Conservation (phyloP, 2,329 filamentous ascomycete species). For the Mycocentrospora acerina region DNA sequence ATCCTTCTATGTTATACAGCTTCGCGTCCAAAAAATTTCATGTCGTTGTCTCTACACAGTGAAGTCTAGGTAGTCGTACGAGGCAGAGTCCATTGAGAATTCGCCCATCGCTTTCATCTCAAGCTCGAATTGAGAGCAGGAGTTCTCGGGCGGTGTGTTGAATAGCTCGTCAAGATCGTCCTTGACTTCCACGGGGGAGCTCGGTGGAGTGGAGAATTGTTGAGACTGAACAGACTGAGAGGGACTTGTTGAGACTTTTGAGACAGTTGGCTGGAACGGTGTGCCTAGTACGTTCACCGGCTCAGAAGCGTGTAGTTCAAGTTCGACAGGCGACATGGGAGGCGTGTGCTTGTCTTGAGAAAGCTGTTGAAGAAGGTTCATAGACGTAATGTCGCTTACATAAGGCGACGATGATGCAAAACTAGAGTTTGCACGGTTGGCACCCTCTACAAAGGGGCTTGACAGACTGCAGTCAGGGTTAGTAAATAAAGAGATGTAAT, state of each 20-base stretch:
- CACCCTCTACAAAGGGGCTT: slow-evolving; percentile 30
- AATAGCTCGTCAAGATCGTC: slow-evolving; percentile 40
- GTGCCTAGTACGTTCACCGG: slow-evolving; percentile 18
- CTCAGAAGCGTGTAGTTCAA: slow-evolving; percentile 28
- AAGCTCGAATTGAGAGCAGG: slow-evolving; percentile 41
- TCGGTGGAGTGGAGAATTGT: slow-evolving; percentile 41
- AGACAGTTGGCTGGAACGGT: slow-evolving; percentile 23
- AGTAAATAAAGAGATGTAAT: slow-evolving; percentile 9
- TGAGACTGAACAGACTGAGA: slow-evolving; percentile 39
- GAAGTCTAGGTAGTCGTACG: slow-evolving; percentile 41
- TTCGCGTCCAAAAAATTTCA: slow-evolving; percentile 6
- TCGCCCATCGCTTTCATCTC: slow-evolving; percentile 43
- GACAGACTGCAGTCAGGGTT: slow-evolving; percentile 30
- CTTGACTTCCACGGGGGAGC: slow-evolving; percentile 36
- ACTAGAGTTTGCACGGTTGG: slow-evolving; percentile 21
- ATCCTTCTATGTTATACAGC: slow-evolving; percentile 33
- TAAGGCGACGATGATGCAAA: slow-evolving; percentile 33
- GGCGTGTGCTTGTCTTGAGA: slow-evolving; percentile 39
- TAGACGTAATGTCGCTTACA: slow-evolving; percentile 30
- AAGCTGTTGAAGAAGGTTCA: slow-evolving; percentile 40
- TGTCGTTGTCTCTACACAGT: slow-evolving; percentile 22
- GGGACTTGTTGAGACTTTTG: slow-evolving; percentile 34
- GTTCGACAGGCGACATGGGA: slow-evolving; percentile 40
- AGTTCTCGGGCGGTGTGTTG: slow-evolving; percentile 29
- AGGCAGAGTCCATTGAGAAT: slow-evolving; percentile 31